Evolutionary conservation across 2,329 filamentous ascomycete species (phyloP), one percentile per base, ranked within the genome.

Genomic region (Ceratocystiopsis minuta): DNA sequence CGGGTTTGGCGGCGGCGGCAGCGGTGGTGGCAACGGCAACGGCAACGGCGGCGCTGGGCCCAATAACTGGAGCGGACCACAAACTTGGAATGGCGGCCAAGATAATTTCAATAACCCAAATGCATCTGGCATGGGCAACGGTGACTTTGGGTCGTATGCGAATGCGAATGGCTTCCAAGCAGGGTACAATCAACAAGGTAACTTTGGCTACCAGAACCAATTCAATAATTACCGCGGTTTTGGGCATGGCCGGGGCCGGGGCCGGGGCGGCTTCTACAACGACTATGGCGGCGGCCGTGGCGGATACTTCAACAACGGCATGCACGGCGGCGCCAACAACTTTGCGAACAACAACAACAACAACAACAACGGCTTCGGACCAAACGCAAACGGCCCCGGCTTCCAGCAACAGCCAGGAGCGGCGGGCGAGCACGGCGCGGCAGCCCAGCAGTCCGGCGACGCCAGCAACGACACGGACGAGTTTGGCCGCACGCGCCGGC

Each of bases 91-190:
- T 78, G 74, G 75, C 70, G 74, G 75, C 70, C 78, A 80, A 79
- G 79, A 83, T 83, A 85, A 83, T 80, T 84, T 75, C 78, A 86
- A 76, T 77, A 67, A 79, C 72, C 72, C 75, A 80, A 84, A 75
- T 81, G 76, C 75, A 73, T 72, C 74, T 71, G 75, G 76, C 70
- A 82, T 82, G 73, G 77, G 75, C 64, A 70, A 70, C 69, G 76
- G 78, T 81, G 79, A 83, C 66, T 84, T 73, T 75, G 79, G 78
- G 66, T 71, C 72, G 66, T 77, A 78, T 74, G 24, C 24, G 24
- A 80, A 80, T 69, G 69, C 75, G 24, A 28, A 28, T 69, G 78
- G 77, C 66, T 83, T 72, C 68, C 71, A 72, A 62, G 78, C 78
- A 78, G 80, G 73, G 67, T 78, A 68, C 73, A 80, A 77, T 72